These are phyloP conservation scores for Botrytis byssoidea DNA, from an alignment of 2,329 filamentous ascomycete genomes.

Conservation along the genomic window DNA sequence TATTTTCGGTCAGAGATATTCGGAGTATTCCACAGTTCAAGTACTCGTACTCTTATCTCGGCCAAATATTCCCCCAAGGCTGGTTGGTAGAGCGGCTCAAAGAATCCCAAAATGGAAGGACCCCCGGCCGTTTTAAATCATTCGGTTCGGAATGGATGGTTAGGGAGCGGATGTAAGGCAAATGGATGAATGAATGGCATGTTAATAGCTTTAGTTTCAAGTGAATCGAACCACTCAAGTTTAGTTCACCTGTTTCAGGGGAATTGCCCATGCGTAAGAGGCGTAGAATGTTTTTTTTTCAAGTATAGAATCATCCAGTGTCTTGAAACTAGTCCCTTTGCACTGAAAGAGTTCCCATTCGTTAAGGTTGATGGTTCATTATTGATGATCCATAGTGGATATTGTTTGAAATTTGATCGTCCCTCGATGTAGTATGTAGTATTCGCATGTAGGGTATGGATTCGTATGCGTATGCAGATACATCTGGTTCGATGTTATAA, in stretches of 20 bases:
- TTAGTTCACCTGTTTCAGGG: not conserved
- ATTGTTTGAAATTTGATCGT: not conserved
- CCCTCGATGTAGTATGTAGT: not conserved
- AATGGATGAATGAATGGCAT: not conserved
- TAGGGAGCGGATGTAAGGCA: not conserved
- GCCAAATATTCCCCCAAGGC: not conserved
- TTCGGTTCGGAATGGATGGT: not conserved
- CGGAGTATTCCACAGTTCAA: not conserved
- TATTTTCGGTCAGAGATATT: not conserved
- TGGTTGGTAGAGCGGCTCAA: not conserved
- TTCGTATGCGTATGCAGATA: not conserved
- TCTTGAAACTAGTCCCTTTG: not conserved
- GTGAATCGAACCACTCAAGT: not conserved
- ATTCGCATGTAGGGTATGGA: not conserved
- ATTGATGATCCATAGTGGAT: not conserved
- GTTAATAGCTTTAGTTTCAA: not conserved
- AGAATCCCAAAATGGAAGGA: conserved; percentile 7
- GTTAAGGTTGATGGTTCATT: not conserved
- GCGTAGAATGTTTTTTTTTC: not conserved
- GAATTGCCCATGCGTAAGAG: not conserved
- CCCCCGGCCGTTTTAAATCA: not conserved
- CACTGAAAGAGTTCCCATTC: not conserved
- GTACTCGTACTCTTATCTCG: not conserved
- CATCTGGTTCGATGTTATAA: not conserved
- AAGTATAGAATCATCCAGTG: not conserved